phyloP scores from a whole-genome alignment of 2,329 filamentous ascomycete genomes.

The Fusarium vanettenii region DNA sequence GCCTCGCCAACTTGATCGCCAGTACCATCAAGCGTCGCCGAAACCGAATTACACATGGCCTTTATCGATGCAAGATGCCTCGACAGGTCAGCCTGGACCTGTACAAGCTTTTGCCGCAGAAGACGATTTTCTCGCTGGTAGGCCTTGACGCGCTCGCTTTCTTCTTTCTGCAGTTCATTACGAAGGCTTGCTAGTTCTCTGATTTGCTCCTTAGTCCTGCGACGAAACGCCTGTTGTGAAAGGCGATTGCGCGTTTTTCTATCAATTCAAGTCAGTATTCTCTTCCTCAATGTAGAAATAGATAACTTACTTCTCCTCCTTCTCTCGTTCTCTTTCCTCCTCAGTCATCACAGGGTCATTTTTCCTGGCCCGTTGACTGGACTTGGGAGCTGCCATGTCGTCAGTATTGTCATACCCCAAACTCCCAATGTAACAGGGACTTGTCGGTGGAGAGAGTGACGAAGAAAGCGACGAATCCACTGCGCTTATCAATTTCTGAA shows the following conservation, averaged over 20 bases:
- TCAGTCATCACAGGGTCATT: neutral
- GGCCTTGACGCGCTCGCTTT: slow-evolving; percentile 37
- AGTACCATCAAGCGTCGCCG: slow-evolving; percentile 39
- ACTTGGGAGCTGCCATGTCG: slow-evolving; percentile 16
- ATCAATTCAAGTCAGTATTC: neutral
- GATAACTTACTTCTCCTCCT: slow-evolving; percentile 21
- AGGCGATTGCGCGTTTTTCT: slow-evolving; percentile 49
- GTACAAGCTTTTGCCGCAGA: slow-evolving; percentile 42
- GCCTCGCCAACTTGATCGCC: neutral
- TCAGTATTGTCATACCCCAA: neutral
- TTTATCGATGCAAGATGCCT: slow-evolving; percentile 42
- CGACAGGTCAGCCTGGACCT: slow-evolving; percentile 44
- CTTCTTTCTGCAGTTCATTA: slow-evolving; percentile 36
- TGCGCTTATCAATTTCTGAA: neutral
- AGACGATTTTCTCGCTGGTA: slow-evolving; percentile 43
- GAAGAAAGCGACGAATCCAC: neutral
- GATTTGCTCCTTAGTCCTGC: slow-evolving; percentile 44
- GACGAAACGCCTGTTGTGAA: slow-evolving; percentile 47
- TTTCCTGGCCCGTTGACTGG: neutral
- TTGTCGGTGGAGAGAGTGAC: neutral
- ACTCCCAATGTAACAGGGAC: neutral
- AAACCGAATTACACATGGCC: slow-evolving; percentile 38
- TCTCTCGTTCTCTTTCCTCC: slow-evolving; percentile 1
- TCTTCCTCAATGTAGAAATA: neutral
- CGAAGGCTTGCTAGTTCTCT: slow-evolving; percentile 40